Evolutionary conservation across 2,329 filamentous ascomycete genomes (phyloP).

Genomic region (Aspergillus fumigatiaffinis): DNA sequence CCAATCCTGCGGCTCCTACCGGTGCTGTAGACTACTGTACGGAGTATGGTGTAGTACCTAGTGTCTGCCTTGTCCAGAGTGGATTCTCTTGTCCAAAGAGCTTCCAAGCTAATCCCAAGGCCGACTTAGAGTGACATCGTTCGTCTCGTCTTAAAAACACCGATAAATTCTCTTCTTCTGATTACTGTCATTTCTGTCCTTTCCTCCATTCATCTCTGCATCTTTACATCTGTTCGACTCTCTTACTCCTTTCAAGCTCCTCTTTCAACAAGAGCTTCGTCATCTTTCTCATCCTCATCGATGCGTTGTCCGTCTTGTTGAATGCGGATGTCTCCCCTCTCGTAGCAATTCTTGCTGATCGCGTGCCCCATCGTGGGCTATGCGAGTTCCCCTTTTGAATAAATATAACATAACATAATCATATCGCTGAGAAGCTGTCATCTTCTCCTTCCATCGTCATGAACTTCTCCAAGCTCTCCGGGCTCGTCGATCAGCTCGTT

Average conservation of each 20-base stretch:
- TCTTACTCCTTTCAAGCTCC: background rate
- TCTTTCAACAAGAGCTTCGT: background rate
- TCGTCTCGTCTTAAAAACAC: background rate
- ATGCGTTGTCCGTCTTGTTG: background rate
- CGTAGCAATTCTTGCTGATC: background rate
- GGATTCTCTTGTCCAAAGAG: background rate
- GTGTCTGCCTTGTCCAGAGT: background rate
- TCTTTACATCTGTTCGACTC: background rate
- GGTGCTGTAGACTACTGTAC: too few species aligned
- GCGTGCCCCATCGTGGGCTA: background rate
- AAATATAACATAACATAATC: background rate
- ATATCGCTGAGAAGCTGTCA: background rate
- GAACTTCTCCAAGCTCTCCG: slow-evolving; percentile 1
- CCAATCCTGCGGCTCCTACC: background rate
- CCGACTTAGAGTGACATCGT: background rate
- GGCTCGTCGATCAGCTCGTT: background rate
- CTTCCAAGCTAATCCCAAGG: too few species aligned
- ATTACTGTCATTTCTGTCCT: too few species aligned
- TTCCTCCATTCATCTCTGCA: background rate
- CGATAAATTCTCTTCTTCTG: background rate
- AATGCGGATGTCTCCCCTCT: background rate
- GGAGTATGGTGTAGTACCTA: too few species aligned
- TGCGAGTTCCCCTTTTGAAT: background rate
- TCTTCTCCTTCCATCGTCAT: slow-evolving; percentile 8
- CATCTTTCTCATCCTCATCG: background rate